These are phyloP conservation scores for Aspergillus novoparasiticus DNA, from an alignment of 2,329 filamentous ascomycete genomes.

Conservation along the genomic window DNA sequence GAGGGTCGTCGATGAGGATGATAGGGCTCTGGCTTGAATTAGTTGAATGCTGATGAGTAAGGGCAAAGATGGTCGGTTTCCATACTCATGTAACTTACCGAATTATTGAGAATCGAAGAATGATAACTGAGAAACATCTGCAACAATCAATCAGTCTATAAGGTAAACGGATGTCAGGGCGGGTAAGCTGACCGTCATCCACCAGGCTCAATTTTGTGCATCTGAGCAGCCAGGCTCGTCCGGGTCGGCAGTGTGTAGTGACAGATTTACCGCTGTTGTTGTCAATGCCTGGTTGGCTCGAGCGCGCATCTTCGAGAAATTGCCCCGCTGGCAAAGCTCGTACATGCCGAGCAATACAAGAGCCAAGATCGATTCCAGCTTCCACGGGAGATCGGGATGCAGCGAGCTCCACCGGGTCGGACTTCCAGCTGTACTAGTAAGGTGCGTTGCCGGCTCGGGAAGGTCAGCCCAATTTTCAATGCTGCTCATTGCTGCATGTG, in stretches of 20 bases:
- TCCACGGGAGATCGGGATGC: conserved; percentile 19
- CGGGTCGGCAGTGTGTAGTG: conserved; percentile 20
- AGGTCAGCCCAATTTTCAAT: conserved; percentile 20
- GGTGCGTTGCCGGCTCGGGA: background rate
- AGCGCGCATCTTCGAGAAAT: conserved; percentile 25
- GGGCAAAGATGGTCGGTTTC: too few species aligned
- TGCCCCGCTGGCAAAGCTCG: conserved; percentile 29
- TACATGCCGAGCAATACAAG: conserved; percentile 26
- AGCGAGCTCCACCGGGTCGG: background rate
- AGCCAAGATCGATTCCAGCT: conserved; percentile 23
- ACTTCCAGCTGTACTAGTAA: background rate
- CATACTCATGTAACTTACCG: conserved; percentile 11
- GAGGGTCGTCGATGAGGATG: conserved; percentile 19
- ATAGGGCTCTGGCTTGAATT: conserved; percentile 21
- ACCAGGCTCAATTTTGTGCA: conserved; percentile 28
- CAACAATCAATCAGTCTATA: background rate
- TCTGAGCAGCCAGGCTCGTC: conserved; percentile 17
- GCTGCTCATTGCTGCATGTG: conserved; percentile 22
- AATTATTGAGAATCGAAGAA: conserved; percentile 22
- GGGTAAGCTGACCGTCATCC: conserved; percentile 25
- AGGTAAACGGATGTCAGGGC: background rate
- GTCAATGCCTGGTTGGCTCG: conserved; percentile 29
- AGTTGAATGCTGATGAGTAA: too few species aligned
- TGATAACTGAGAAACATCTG: conserved; percentile 24
- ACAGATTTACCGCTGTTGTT: conserved; percentile 28